phyloP scores from a whole-genome alignment of 2,329 filamentous ascomycete species.

The Chlorencoelia australis region DNA sequence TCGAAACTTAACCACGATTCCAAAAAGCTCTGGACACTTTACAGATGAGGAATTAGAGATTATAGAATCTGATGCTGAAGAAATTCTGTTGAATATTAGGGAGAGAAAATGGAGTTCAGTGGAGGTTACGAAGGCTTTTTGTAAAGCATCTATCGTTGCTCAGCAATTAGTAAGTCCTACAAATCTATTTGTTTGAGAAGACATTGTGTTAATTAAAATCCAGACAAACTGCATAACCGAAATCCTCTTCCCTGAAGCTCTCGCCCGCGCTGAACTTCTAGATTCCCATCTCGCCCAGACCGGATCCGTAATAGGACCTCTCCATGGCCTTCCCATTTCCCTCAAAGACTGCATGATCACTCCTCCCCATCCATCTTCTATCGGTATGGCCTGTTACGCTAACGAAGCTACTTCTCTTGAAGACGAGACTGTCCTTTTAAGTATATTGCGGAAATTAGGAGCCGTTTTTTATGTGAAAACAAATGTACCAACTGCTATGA shows the following conservation, averaged over 20 bases:
- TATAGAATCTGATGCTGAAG: conserved; percentile 21
- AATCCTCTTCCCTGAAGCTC: conserved; percentile 43
- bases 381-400: conserved; percentile 29
- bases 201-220: not conserved
- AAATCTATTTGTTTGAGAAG: no score
- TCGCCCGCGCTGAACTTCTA: conserved; percentile 39
- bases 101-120: conserved; percentile 16
- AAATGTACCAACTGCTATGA: conserved; percentile 52
- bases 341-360: conserved; percentile 32
- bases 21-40: conserved; percentile 5
- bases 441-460: conserved; percentile 31
- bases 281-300: conserved; percentile 39
- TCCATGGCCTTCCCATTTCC: conserved; percentile 33
- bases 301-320: conserved; percentile 28
- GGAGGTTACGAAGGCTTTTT: conserved; percentile 36
- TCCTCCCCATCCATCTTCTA: conserved; percentile 26
- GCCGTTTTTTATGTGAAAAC: conserved; percentile 83
- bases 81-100: conserved; percentile 16
- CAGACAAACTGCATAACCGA: conserved; percentile 52
- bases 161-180: conserved; percentile 33
- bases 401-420: conserved; percentile 22
- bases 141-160: conserved; percentile 38
- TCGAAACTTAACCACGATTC: conserved; percentile 3
- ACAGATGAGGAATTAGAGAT: conserved; percentile 13
- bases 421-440: conserved; percentile 28